Conservation (phyloP, 192 early-diverging fungal genomes). For the Backusella sp. region DNA sequence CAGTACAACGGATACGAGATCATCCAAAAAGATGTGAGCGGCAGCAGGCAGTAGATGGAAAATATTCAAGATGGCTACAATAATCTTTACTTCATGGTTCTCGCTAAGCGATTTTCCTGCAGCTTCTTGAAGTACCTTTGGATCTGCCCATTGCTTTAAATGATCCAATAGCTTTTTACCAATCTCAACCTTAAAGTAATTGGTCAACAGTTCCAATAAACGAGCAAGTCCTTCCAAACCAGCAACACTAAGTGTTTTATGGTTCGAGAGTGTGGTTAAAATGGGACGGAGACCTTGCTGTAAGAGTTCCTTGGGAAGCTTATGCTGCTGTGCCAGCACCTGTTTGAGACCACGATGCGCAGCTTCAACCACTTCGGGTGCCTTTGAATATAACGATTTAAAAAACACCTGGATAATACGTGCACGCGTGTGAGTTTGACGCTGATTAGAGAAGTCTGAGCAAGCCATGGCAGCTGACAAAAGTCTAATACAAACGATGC, state of each 20-base stretch:
- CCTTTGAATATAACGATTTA: constrained; percentile 96
- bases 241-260: constrained; percentile 89
- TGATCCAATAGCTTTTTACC: constrained; percentile 98
- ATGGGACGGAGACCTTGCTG: constrained; percentile 97
- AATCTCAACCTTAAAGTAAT: constrained; percentile 99
- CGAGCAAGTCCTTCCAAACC: constrained; percentile 94
- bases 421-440: constrained; percentile 75
- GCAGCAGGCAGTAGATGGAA: constrained; percentile 91
- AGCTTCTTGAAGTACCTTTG: constrained; percentile 75
- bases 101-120: constrained; percentile 85
- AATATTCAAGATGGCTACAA: constrained; percentile 91
- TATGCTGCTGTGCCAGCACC: constrained; percentile 78
- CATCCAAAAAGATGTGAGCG: constrained; percentile 90
- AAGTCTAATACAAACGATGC: constrained; percentile 96
- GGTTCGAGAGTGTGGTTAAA: constrained; percentile 91
- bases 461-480: constrained; percentile 92
- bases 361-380: constrained; percentile 91
- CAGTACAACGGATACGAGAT: constrained; percentile 84
- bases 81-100: constrained; percentile 90
- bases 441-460: constrained; percentile 71
- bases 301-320: constrained; percentile 91
- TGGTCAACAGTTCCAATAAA: constrained; percentile 88
- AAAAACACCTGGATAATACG: constrained; percentile 98
- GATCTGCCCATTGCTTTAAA: constrained; percentile 89
- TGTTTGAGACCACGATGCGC: constrained; percentile 88